Evolutionary conservation across 164 flowering plant genomes (phyloP).

Genomic region (Stephania cephalantha): DNA sequence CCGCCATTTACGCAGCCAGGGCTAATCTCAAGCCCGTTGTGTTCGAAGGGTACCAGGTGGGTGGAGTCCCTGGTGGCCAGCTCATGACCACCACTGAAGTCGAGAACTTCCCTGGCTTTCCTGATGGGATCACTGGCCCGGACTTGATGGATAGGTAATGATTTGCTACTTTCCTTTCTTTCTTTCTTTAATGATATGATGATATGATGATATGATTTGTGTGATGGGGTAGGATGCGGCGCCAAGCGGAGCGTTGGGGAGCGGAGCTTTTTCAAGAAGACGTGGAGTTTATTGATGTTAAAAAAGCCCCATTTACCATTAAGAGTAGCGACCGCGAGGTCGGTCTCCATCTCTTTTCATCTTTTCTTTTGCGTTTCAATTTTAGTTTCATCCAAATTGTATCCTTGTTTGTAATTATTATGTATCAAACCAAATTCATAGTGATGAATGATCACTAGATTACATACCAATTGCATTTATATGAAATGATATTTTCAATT

Average conservation of each 20-base stretch:
- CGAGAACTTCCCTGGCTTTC: conserved; percentile 97
- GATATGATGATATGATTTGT: too few relatives aligned
- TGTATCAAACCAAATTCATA: too few relatives aligned
- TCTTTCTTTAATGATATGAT: too few relatives aligned
- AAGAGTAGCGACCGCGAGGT: conserved; percentile 93
- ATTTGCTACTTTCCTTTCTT: too few relatives aligned
- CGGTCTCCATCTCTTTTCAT: not conserved
- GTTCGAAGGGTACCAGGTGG: conserved; percentile 88
- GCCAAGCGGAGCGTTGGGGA: conserved; percentile 97
- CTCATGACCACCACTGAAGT: conserved; percentile 98
- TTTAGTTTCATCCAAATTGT: too few relatives aligned
- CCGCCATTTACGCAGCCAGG: conserved; percentile 93
- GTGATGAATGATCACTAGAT: too few relatives aligned
- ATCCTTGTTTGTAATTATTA: too few relatives aligned
- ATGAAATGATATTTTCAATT: too few relatives aligned
- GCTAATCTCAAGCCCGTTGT: conserved; percentile 97
- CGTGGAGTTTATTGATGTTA: conserved; percentile 78
- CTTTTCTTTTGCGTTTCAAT: not conserved
- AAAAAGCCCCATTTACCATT: conserved; percentile 69
- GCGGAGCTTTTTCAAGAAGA: conserved; percentile 90
- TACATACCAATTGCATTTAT: too few relatives aligned
- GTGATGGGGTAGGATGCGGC: conserved; percentile 51
- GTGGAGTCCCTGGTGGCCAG: conserved; percentile 97
- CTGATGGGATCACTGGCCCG: conserved; percentile 96
- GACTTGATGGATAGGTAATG: conserved; percentile 92